These are phyloP conservation scores for Rhexocercosporidium sp. DNA, from an alignment of 2,329 filamentous ascomycete species.

Conservation along the genomic window DNA sequence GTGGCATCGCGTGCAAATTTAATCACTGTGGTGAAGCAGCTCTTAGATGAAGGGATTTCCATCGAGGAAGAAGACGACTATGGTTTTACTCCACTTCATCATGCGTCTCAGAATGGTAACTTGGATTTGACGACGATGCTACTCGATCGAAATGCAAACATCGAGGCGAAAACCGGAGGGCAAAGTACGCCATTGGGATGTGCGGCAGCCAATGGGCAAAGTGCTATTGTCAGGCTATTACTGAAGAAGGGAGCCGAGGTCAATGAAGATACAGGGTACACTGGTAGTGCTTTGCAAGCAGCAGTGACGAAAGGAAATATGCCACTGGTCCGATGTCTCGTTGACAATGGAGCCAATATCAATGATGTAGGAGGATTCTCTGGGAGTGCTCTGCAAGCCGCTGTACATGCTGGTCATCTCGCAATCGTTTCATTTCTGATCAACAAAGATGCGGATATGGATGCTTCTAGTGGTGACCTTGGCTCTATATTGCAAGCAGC, in stretches of 20 bases:
- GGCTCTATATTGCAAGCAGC: constrained; percentile 7
- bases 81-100: constrained; percentile 20
- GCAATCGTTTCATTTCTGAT: constrained; percentile 11
- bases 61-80: constrained; percentile 10
- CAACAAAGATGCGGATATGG: constrained; percentile 9
- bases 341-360: constrained; percentile 17
- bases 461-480: neutral
- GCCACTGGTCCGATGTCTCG: constrained; percentile 6
- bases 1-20: constrained; percentile 16
- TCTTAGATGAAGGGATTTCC: constrained; percentile 8
- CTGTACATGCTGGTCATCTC: constrained; percentile 2
- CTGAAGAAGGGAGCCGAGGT: constrained; percentile 19
- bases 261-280: neutral
- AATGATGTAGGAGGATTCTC: neutral
- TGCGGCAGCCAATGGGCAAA: constrained; percentile 25
- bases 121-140: constrained; percentile 10
- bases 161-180: neutral
- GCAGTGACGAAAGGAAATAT: neutral
- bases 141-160: constrained; percentile 17
- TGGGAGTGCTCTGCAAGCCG: constrained; percentile 22
- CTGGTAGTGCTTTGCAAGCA: constrained; percentile 11
- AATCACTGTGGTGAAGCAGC: neutral
- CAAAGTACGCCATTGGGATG: neutral
- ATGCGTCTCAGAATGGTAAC: constrained; percentile 16
- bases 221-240: constrained; percentile 20